phyloP scores from a whole-genome alignment of 164 flowering plant genomes.

The grape (Vitis vinifera) region ASM3070453v1 NC_081811.1:28694001-28694500 shows the following conservation, averaged over 20 bases:
- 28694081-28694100: slow-evolving; percentile 54
- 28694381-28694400: slow-evolving; percentile 25
- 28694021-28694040: background rate
- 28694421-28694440: slow-evolving; percentile 61
- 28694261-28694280: slow-evolving; percentile 63
- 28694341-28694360: background rate
- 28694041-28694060: slow-evolving; percentile 35
- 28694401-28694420: slow-evolving; percentile 68
- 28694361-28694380: background rate
- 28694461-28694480: slow-evolving; percentile 19
- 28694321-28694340: background rate
- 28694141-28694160: slow-evolving; percentile 23
- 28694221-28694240: slow-evolving; percentile 63
- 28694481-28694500: slow-evolving; percentile 15
- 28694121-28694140: slow-evolving; percentile 58
- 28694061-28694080: slow-evolving; percentile 68
- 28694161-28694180: slow-evolving; percentile 32
- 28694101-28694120: slow-evolving; percentile 42
- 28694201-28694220: slow-evolving; percentile 68
- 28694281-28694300: slow-evolving; percentile 69
- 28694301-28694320: slow-evolving; percentile 36
- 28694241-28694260: slow-evolving; percentile 77
- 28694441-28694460: slow-evolving; percentile 67
- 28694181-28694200: slow-evolving; percentile 54
- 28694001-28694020: slow-evolving; percentile 14